phyloP scores from a whole-genome alignment of 1,139 yeast species.

The Magnusiomyces fungicola region DNA sequence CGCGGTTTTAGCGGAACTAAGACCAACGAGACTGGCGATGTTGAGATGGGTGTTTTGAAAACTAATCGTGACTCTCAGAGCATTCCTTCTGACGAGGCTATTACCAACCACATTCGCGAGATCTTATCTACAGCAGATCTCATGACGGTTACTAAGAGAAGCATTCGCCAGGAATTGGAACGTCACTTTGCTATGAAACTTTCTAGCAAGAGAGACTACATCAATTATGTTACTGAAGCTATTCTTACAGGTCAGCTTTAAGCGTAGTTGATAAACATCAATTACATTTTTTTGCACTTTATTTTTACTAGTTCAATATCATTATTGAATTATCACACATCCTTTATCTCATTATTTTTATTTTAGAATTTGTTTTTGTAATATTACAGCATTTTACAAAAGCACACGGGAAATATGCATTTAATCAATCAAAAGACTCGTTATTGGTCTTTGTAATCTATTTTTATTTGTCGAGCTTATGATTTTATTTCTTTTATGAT shows the following conservation, averaged over 20 bases:
- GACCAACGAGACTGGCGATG: conserved; percentile 13
- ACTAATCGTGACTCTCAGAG: conserved; percentile 15
- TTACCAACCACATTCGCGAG: conserved; percentile 34
- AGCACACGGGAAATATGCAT: too few relatives aligned
- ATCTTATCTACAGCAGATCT: conserved; percentile 35
- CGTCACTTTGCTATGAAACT: conserved; percentile 32
- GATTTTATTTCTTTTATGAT: too few relatives aligned
- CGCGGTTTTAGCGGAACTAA: neutral
- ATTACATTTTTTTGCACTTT: too few relatives aligned
- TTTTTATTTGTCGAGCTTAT: too few relatives aligned
- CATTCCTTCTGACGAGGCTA: conserved; percentile 33
- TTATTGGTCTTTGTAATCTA: too few relatives aligned
- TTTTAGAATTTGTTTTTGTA: neutral
- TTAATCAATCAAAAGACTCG: too few relatives aligned
- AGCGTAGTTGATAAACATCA: neutral
- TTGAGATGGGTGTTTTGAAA: conserved; percentile 23
- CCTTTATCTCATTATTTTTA: neutral
- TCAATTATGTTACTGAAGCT: conserved; percentile 36
- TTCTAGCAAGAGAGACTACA: conserved; percentile 33
- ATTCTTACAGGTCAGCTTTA: conserved; percentile 35
- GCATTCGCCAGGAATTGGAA: conserved; percentile 33
- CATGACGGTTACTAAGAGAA: conserved; percentile 35
- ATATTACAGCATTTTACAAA: too few relatives aligned
- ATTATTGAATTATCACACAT: too few relatives aligned
- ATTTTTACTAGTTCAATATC: too few relatives aligned